phyloP scores from a whole-genome alignment of 768 basidiomycete species.

The Mycena galopus region DNA sequence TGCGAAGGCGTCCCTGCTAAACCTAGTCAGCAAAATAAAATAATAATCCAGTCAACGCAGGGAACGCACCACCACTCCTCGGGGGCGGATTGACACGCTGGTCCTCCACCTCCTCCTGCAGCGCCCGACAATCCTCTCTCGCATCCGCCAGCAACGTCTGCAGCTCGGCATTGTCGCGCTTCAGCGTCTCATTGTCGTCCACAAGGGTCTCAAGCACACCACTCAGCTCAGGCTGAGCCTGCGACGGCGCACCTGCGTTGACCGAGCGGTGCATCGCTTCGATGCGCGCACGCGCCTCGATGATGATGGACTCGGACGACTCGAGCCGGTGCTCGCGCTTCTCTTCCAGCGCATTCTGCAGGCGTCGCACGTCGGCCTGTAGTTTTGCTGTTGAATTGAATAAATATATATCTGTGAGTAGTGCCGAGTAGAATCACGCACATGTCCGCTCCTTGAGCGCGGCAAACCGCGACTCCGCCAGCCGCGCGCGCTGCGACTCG shows the following conservation, averaged over 20 bases:
- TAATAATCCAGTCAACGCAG: neutral
- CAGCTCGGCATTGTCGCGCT: constrained; percentile 85
- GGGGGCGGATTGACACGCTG: constrained; percentile 63
- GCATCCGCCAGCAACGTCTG: constrained; percentile 80
- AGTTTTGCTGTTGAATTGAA: constrained; percentile 66
- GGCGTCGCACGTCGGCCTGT: constrained; percentile 72
- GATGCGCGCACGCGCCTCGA: constrained; percentile 74
- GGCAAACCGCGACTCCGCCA: constrained; percentile 76
- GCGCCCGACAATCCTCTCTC: constrained; percentile 77
- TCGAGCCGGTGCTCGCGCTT: constrained; percentile 72
- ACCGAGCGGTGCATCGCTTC: constrained; percentile 73
- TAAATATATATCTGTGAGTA: neutral
- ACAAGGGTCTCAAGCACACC: constrained; percentile 87
- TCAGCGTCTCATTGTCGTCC: constrained; percentile 85
- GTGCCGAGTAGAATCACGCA: constrained; percentile 44
- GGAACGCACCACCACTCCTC: constrained; percentile 57
- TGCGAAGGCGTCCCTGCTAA: constrained; percentile 55
- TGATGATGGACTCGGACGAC: constrained; percentile 74
- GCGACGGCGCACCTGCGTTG: constrained; percentile 38
- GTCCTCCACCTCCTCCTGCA: constrained; percentile 85
- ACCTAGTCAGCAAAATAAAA: constrained; percentile 3
- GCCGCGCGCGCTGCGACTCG: constrained; percentile 73
- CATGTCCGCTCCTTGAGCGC: constrained; percentile 78
- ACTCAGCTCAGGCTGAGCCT: constrained; percentile 71
- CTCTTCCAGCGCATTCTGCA: constrained; percentile 75